These are phyloP conservation scores for Boletellus sp. DNA, from an alignment of 1,284 basidiomycete species.

Conservation along the genomic window DNA sequence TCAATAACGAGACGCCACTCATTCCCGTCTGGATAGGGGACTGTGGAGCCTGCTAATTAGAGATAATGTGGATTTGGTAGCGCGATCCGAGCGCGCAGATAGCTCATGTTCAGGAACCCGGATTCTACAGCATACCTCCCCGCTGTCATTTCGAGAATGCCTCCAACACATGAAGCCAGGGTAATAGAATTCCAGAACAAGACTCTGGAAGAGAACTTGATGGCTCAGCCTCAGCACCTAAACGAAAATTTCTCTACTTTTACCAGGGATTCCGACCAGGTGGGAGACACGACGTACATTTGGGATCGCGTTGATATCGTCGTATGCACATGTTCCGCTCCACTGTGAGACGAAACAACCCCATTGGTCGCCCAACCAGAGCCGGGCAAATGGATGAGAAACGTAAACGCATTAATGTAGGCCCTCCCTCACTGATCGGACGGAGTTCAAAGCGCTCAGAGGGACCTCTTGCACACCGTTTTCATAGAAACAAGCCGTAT, in stretches of 20 bases:
- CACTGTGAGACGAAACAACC: conserved; percentile 8
- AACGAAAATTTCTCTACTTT: not conserved
- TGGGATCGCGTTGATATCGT: not conserved
- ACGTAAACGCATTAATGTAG: conserved; percentile 9
- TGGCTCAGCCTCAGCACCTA: not conserved
- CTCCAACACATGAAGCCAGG: not conserved
- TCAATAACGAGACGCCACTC: conserved; percentile 37
- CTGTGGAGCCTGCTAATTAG: conserved; percentile 29
- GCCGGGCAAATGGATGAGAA: not conserved
- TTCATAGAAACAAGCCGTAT: not conserved
- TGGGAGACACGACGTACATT: not conserved
- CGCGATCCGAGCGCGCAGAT: not conserved
- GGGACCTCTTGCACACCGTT: too few species aligned
- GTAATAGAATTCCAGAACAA: not conserved
- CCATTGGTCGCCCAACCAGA: conserved; percentile 2
- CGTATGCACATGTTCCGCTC: conserved; percentile 12
- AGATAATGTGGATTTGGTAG: conserved; percentile 7
- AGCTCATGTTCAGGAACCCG: not conserved
- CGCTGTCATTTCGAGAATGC: conserved; percentile 4
- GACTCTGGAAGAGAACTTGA: not conserved
- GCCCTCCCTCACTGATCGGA: conserved; percentile 4
- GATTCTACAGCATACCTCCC: not conserved
- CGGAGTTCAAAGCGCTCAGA: not conserved
- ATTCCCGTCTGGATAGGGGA: conserved; percentile 44
- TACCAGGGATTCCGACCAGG: not conserved